Percentiles rank a stretch among this genome's conserved stretches.
Conservation (phyloP, 1,139 yeast genomes). For the Debaryomycetaceae sp. region DNA sequence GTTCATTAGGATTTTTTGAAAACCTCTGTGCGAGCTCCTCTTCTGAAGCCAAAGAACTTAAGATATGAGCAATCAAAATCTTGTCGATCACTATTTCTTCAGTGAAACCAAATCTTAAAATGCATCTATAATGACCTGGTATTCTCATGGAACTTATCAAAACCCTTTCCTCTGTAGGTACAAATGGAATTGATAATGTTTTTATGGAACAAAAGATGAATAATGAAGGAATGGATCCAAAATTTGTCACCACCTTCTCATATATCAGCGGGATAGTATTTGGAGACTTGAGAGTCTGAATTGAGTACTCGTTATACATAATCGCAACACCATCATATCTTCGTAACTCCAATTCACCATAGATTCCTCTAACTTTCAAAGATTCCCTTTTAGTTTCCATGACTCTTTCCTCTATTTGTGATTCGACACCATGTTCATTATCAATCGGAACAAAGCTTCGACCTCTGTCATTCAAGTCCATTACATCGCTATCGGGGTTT, state of each 20-base stretch:
- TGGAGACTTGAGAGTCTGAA: constrained; percentile 31
- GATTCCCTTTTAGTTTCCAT: constrained; percentile 1
- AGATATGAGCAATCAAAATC: constrained; percentile 21
- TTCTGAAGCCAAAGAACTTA: constrained; percentile 21
- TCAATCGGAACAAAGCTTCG: neutral
- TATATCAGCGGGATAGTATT: constrained; percentile 43
- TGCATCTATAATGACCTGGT: constrained; percentile 44
- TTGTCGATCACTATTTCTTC: constrained; percentile 32
- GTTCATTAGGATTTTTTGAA: neutral
- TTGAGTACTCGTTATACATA: constrained; percentile 32
- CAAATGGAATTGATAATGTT: constrained; percentile 39
- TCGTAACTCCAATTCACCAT: constrained; percentile 17
- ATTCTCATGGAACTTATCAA: constrained; percentile 36
- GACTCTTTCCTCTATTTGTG: neutral
- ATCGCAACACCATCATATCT: constrained; percentile 38
- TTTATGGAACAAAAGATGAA: constrained; percentile 41
- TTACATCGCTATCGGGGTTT: constrained; percentile 13
- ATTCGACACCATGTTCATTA: neutral
- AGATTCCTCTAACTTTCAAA: constrained; percentile 15
- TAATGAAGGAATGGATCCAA: constrained; percentile 39
- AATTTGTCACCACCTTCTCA: constrained; percentile 29
- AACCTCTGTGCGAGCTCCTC: constrained; percentile 3
- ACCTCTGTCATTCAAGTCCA: constrained; percentile 17
- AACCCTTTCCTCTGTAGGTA: constrained; percentile 34
- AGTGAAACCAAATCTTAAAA: constrained; percentile 46